Evolutionary conservation across 2,329 filamentous ascomycete genomes (phyloP), one percentile per base, ranked within the genome.

Genomic region (Stemphylium lycopersici): DNA sequence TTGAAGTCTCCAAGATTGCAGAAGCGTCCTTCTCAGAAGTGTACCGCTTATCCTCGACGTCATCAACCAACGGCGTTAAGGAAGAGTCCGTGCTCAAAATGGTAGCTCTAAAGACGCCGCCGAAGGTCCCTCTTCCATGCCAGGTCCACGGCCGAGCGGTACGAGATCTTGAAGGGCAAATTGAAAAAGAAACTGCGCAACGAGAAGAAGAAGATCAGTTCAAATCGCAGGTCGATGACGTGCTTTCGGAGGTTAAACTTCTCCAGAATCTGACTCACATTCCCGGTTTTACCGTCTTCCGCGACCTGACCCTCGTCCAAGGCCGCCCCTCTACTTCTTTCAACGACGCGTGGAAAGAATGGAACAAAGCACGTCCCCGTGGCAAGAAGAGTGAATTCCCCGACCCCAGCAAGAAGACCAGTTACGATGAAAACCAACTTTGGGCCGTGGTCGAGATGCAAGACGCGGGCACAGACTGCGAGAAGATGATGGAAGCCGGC

Each of bases 1-100:
- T 83, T 58, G 67, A 78, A 33, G 78, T 88, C 36, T 76, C 78
- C 7, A 89, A 89, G 62, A 82, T 89, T 32, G 85, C 85, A 7
- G 86, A 89, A 69, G 86, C 86, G 2, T 87, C 85, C 1, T 89
- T 86, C 65, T 84, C 84, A 48, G 85, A 88, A 65, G 86, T 89
- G 3, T 88, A 87, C 68, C 83, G 85, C 11, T 73, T 87, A 55
- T 79, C 76, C 6, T 68, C 78, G 2, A 67, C 69, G 36, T 59
- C 55, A 20, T 51, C 62, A 37, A 52, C 62, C 5, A 53, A 59
- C 4, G 66, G 64, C 12, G 62, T 69, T 13, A 65, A 66, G 18
- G 72, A 78, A 45, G 79, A 80, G 57, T 78, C 76, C 2, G 80
- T 83, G 2, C 71, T 82, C 50, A 83, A 83, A 64, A 65, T 82